These are phyloP conservation scores for Actinidia chinensis DNA, from an alignment of 179 eudicot species.

Conservation along the genomic window DNA sequence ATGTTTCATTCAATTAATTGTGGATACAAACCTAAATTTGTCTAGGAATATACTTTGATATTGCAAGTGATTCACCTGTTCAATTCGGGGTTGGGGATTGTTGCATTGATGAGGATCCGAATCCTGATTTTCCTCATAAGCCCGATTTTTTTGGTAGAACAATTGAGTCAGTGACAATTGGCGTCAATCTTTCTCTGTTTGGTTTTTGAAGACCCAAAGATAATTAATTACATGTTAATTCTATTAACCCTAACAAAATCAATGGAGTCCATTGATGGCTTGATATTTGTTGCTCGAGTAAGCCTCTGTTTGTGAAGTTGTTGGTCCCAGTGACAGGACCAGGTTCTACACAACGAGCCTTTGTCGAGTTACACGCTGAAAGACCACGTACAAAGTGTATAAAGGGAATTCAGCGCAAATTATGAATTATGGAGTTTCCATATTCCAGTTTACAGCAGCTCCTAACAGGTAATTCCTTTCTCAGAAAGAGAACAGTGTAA, in stretches of 20 bases:
- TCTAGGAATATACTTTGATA: too few species aligned
- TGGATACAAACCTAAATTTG: too few species aligned
- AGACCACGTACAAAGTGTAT: not conserved
- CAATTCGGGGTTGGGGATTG: too few species aligned
- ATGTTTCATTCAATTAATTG: too few species aligned
- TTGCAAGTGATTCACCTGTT: too few species aligned
- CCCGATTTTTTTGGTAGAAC: not conserved
- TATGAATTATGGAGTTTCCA: not conserved
- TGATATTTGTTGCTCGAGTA: not conserved
- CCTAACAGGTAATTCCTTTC: not conserved
- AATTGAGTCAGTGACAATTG: not conserved
- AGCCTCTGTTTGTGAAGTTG: not conserved
- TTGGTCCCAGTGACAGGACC: slow-evolving; percentile 14
- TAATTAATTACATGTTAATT: not conserved
- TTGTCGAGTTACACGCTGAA: not conserved
- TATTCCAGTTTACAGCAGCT: slow-evolving; percentile 5
- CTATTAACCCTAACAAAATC: not conserved
- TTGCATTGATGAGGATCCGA: not conserved
- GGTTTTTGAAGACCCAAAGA: not conserved
- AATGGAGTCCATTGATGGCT: not conserved
- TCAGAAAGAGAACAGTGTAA: not conserved
- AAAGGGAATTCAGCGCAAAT: slow-evolving; percentile 11
- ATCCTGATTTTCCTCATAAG: not conserved
- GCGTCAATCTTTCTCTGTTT: not conserved
- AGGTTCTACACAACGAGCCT: slow-evolving; percentile 14